Evolutionary conservation across 257 asterid species (phyloP).

Genomic region (Schizonepeta tenuifolia): DNA sequence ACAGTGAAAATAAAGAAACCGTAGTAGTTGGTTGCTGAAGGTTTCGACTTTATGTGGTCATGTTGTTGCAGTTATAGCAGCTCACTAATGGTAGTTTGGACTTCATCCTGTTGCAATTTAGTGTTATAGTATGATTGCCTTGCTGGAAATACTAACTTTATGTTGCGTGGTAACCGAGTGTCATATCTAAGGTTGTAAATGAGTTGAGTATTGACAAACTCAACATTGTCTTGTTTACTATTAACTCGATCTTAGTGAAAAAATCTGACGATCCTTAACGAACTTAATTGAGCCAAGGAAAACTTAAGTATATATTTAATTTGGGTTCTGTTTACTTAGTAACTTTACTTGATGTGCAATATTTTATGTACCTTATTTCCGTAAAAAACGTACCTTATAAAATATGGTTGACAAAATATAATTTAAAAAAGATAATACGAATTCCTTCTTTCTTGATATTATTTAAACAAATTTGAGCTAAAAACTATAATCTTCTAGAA

Average conservation of each 20-base stretch:
- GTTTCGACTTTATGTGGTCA: conserved; percentile 2
- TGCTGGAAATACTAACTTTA: too few relatives aligned
- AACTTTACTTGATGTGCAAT: neutral
- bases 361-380: too few relatives aligned
- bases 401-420: neutral
- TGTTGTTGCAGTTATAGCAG: conserved; percentile 9
- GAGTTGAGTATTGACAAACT: too few relatives aligned
- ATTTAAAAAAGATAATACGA: neutral
- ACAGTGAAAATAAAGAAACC: neutral
- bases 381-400: neutral
- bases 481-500: neutral
- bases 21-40: neutral
- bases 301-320: too few relatives aligned
- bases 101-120: neutral
- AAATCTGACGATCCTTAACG: too few relatives aligned
- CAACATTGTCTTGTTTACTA: too few relatives aligned
- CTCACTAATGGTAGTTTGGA: neutral
- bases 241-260: too few relatives aligned
- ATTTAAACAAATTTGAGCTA: neutral
- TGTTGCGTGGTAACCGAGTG: too few relatives aligned
- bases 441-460: too few relatives aligned
- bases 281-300: too few relatives aligned
- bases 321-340: too few relatives aligned
- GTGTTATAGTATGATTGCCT: neutral
- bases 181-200: neutral